Conservation (phyloP, 2,329 filamentous ascomycete genomes). For the Beauveria varroae region DNA sequence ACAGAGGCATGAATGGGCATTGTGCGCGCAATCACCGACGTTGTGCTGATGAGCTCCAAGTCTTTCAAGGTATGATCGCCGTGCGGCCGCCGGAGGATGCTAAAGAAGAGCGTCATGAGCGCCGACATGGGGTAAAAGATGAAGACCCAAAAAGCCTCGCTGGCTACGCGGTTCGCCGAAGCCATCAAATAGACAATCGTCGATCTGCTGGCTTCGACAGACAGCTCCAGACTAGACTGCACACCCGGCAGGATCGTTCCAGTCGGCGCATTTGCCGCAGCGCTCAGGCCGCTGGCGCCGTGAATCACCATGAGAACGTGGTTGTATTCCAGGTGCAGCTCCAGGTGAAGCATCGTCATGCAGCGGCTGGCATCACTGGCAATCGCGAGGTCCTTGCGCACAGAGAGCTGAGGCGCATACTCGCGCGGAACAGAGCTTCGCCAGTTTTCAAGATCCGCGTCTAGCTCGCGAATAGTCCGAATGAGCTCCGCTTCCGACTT, state of each 20-base stretch:
- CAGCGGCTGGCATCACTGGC: slow-evolving; percentile 19
- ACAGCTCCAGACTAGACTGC: slow-evolving; percentile 44
- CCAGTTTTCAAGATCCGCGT: slow-evolving; percentile 50
- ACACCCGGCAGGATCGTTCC: slow-evolving; percentile 34
- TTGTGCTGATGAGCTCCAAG: slow-evolving; percentile 35
- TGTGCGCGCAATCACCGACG: slow-evolving; percentile 35
- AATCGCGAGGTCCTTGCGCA: slow-evolving; percentile 21
- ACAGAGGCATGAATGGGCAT: slow-evolving; percentile 24
- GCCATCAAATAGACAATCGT: slow-evolving; percentile 41
- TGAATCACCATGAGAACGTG: slow-evolving; percentile 49
- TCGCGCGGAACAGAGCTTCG: slow-evolving; percentile 37
- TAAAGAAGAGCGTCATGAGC: slow-evolving; percentile 46
- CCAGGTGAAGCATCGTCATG: slow-evolving; percentile 38
- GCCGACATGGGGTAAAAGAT: slow-evolving; percentile 51
- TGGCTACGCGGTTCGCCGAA: slow-evolving; percentile 33
- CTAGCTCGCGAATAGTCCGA: slow-evolving; percentile 46
- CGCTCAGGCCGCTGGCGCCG: slow-evolving; percentile 44
- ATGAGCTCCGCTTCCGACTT: slow-evolving; percentile 49
- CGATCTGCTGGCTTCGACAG: slow-evolving; percentile 48
- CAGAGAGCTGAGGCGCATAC: slow-evolving; percentile 40
- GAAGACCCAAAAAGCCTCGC: slow-evolving; percentile 45
- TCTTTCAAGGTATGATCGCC: slow-evolving; percentile 36
- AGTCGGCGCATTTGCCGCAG: slow-evolving; percentile 24
- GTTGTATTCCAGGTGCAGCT: slow-evolving; percentile 47
- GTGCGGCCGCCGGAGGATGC: slow-evolving; percentile 41